phyloP scores from a whole-genome alignment of 116 monocot species.

The Zostera marina region DNA sequence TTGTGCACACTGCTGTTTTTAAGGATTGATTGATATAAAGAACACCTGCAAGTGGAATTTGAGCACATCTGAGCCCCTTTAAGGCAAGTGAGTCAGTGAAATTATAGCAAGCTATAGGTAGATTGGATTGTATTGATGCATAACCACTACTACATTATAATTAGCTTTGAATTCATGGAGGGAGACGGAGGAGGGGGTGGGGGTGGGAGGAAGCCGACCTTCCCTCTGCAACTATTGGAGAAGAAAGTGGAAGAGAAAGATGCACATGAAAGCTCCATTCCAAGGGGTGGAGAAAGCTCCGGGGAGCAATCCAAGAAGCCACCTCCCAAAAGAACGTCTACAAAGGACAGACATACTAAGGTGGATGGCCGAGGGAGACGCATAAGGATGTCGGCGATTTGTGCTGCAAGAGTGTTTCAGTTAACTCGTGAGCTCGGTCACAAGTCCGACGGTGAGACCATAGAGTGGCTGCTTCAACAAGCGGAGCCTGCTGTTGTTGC shows the following conservation, averaged over 20 bases:
- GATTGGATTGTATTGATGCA: too few species aligned
- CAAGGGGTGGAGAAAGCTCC: background rate
- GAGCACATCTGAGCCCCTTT: slow-evolving; percentile 28
- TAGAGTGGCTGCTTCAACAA: slow-evolving; percentile 81
- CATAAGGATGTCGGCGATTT: slow-evolving; percentile 68
- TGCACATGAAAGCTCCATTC: slow-evolving; percentile 16
- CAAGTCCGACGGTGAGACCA: slow-evolving; percentile 75
- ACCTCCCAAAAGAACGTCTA: slow-evolving; percentile 41
- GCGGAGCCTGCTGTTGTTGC: slow-evolving; percentile 71
- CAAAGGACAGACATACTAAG: slow-evolving; percentile 76
- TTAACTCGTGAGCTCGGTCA: slow-evolving; percentile 68
- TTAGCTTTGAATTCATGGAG: slow-evolving; percentile 15
- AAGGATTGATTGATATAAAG: slow-evolving; percentile 34
- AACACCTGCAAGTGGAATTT: slow-evolving; percentile 59
- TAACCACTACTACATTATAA: too few species aligned
- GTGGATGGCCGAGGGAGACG: slow-evolving; percentile 67
- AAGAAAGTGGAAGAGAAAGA: slow-evolving; percentile 48
- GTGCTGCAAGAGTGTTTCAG: slow-evolving; percentile 68
- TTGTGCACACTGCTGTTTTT: slow-evolving; percentile 28
- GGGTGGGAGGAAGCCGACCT: slow-evolving; percentile 38
- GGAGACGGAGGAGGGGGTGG: slow-evolving; percentile 19
- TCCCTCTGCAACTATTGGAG: slow-evolving; percentile 70
- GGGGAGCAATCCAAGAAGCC: slow-evolving; percentile 14
- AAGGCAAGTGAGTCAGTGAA: slow-evolving; percentile 12
- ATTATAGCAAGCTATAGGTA: too few species aligned